phyloP scores from a whole-genome alignment of 176 grass and related monocot genomes.

The Phyllostachys edulis region DNA sequence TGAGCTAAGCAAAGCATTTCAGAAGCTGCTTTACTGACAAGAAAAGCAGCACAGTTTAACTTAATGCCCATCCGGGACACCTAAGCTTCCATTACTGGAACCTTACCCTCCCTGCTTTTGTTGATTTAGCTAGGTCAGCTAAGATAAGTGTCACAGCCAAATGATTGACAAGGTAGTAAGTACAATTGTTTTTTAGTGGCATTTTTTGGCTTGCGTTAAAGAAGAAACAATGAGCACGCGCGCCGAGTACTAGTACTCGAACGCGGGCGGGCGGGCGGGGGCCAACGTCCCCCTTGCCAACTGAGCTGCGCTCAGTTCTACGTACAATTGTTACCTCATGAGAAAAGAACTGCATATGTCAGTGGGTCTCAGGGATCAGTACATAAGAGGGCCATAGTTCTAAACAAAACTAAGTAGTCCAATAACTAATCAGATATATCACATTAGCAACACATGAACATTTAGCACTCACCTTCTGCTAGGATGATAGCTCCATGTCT shows the following conservation, averaged over 20 bases:
- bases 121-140: neutral
- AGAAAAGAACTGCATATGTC: neutral
- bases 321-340: neutral
- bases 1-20: neutral
- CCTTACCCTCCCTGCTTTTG: neutral
- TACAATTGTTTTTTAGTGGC: too few relatives aligned
- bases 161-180: slow-evolving; percentile 16
- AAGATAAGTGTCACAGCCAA: neutral
- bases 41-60: neutral
- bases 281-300: too few relatives aligned
- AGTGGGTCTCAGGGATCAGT: slow-evolving; percentile 1
- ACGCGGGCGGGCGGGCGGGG: too few relatives aligned
- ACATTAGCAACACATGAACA: neutral
- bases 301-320: too few relatives aligned
- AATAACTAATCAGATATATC: neutral
- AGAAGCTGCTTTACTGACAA: slow-evolving; percentile 28
- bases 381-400: neutral
- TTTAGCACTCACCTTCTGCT: neutral
- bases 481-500: neutral
- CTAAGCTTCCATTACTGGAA: slow-evolving; percentile 17
- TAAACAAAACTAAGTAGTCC: neutral
- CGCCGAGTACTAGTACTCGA: too few relatives aligned
- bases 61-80: neutral
- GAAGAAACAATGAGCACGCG: too few relatives aligned
- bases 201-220: too few relatives aligned